phyloP scores from a whole-genome alignment of 495 filamentous ascomycete species.

The Trichocladium uniseriatum region DNA sequence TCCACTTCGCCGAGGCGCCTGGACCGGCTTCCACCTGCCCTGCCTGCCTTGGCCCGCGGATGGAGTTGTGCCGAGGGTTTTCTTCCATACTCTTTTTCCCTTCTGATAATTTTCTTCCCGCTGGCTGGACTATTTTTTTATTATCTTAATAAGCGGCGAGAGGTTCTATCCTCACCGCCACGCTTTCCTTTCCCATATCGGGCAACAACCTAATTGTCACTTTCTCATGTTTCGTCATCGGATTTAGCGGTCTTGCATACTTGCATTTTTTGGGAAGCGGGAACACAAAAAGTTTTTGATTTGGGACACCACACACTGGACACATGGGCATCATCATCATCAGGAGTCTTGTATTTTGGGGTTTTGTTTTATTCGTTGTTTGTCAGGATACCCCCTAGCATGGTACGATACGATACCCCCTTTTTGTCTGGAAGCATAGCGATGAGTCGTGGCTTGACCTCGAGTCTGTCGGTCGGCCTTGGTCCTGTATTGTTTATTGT shows the following conservation, averaged over 20 bases:
- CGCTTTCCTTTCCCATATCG: neutral
- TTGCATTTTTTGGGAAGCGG: neutral
- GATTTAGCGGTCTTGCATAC: neutral
- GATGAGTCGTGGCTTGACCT: neutral
- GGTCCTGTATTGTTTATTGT: neutral
- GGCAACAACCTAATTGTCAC: too few relatives aligned
- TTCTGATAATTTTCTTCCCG: neutral
- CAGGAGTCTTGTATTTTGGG: conserved; percentile 2
- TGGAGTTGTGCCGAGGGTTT: neutral
- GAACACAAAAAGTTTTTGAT: conserved; percentile 1
- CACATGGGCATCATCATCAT: neutral
- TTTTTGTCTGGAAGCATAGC: neutral
- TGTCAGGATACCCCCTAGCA: neutral
- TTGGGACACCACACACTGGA: conserved; percentile 2
- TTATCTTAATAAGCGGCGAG: neutral
- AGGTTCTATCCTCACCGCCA: too few relatives aligned
- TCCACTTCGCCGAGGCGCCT: neutral
- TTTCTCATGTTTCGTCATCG: too few relatives aligned
- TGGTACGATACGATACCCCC: conserved; percentile 2
- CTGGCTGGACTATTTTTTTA: neutral
- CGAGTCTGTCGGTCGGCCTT: neutral
- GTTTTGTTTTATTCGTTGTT: neutral
- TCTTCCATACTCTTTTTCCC: neutral
- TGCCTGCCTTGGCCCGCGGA: too few relatives aligned
- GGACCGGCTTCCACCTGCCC: neutral